phyloP scores from a whole-genome alignment of 2,329 filamentous ascomycete species.

The Rachicladosporium sp. region DNA sequence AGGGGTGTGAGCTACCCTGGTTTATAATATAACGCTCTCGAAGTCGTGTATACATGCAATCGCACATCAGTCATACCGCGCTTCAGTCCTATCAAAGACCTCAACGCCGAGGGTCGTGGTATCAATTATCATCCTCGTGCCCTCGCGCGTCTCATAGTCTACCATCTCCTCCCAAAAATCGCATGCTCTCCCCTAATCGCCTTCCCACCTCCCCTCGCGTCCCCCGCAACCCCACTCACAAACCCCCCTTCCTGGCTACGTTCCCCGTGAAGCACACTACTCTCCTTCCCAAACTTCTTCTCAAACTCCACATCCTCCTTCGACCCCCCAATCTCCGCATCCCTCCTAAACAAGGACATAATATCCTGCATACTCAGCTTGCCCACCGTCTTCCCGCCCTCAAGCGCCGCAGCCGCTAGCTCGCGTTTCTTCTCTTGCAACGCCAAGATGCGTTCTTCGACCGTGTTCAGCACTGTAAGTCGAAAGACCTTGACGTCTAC shows the following conservation, averaged over 20 bases:
- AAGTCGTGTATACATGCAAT: too few relatives aligned
- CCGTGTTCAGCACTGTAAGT: constrained; percentile 71
- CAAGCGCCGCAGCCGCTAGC: constrained; percentile 83
- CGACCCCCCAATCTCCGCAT: constrained; percentile 37
- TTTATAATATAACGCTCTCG: too few relatives aligned
- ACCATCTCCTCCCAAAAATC: not conserved
- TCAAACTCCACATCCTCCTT: constrained; percentile 31
- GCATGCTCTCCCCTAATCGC: not conserved
- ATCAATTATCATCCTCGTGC: too few relatives aligned
- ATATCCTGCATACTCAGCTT: constrained; percentile 92
- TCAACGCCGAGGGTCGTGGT: too few relatives aligned
- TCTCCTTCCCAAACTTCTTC: constrained; percentile 21
- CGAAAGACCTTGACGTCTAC: constrained; percentile 92
- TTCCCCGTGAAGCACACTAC: constrained; percentile 23
- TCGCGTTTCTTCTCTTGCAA: constrained; percentile 89
- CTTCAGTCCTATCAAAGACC: too few relatives aligned
- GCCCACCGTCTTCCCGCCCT: constrained; percentile 63
- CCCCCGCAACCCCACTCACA: not conserved
- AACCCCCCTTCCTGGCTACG: not conserved
- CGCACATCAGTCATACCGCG: too few relatives aligned
- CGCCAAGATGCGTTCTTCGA: constrained; percentile 89
- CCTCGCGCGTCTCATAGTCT: not conserved
- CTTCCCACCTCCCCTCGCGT: not conserved
- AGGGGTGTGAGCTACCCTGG: constrained; percentile 4
- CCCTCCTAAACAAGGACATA: constrained; percentile 71